Evolutionary conservation across 169 alveolate species (phyloP).

Genomic region (Eimeria maxima): DNA sequence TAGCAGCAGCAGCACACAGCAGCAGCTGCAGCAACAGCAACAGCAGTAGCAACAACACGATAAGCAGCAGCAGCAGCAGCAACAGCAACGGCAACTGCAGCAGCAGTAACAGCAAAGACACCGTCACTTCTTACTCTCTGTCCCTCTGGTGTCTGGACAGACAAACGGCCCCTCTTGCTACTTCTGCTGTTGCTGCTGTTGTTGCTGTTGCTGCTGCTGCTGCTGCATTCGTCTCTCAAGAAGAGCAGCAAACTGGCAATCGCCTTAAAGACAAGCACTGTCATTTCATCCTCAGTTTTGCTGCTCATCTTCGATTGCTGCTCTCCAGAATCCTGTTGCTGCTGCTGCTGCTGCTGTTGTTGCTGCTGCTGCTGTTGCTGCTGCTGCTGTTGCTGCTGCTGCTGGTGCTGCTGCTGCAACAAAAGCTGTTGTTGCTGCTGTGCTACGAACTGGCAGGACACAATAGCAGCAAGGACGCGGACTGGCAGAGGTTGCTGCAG

Average conservation of each 20-base stretch:
- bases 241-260: slow-evolving; percentile 11
- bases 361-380: slow-evolving; percentile 33
- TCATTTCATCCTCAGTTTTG: neutral
- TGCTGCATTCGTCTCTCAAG: slow-evolving; percentile 38
- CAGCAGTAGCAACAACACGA: slow-evolving; percentile 31
- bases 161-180: slow-evolving; percentile 14
- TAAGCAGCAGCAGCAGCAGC: slow-evolving; percentile 16
- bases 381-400: neutral
- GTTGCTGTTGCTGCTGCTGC: slow-evolving; percentile 74
- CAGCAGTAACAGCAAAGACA: slow-evolving; percentile 43
- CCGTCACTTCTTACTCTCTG: slow-evolving; percentile 2
- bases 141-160: slow-evolving; percentile 58
- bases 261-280: slow-evolving; percentile 12
- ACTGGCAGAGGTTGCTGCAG: slow-evolving; percentile 36
- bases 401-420: neutral
- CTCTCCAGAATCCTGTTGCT: neutral
- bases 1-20: slow-evolving; percentile 27
- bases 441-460: slow-evolving; percentile 39
- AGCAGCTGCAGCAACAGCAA: slow-evolving; percentile 12
- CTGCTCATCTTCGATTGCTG: neutral
- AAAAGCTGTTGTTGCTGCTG: slow-evolving; percentile 1
- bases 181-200: slow-evolving; percentile 56
- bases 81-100: slow-evolving; percentile 31
- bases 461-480: slow-evolving; percentile 49
- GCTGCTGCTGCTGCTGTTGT: slow-evolving; percentile 36